These are phyloP conservation scores for Gaultheria prostrata DNA, from an alignment of 148 eudicot genomes.

Conservation along the genomic window DNA sequence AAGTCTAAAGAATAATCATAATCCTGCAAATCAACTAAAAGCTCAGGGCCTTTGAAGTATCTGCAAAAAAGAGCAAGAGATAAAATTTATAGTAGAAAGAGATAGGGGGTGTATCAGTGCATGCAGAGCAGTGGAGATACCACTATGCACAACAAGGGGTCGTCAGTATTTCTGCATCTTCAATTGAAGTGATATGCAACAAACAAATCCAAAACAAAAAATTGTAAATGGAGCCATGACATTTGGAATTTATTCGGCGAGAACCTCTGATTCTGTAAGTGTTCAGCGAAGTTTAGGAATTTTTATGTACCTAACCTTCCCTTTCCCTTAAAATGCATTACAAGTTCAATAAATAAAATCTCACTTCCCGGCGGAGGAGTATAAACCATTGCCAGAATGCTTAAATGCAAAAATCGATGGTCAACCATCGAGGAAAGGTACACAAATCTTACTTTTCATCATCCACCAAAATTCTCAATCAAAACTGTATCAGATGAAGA, in stretches of 20 bases:
- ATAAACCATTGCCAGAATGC: background rate
- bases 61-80: conserved; percentile 40
- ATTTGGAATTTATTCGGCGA: background rate
- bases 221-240: background rate
- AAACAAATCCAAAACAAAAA: background rate
- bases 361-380: background rate
- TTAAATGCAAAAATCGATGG: background rate
- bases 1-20: conserved; percentile 96
- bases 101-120: background rate
- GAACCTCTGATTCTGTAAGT: too few relatives aligned
- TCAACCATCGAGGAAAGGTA: background rate
- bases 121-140: background rate
- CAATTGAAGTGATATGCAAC: background rate
- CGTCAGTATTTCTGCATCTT: background rate
- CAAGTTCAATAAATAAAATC: background rate
- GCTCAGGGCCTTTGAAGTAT: conserved; percentile 97
- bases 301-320: too few relatives aligned
- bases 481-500: background rate
- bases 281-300: too few relatives aligned
- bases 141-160: background rate
- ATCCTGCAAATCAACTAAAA: conserved; percentile 97
- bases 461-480: background rate
- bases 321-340: too few relatives aligned
- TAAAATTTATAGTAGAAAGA: background rate
- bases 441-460: background rate